Evolutionary conservation across 352 stramenopile species (phyloP).

Genomic region (Phytophthora hybrid): DNA sequence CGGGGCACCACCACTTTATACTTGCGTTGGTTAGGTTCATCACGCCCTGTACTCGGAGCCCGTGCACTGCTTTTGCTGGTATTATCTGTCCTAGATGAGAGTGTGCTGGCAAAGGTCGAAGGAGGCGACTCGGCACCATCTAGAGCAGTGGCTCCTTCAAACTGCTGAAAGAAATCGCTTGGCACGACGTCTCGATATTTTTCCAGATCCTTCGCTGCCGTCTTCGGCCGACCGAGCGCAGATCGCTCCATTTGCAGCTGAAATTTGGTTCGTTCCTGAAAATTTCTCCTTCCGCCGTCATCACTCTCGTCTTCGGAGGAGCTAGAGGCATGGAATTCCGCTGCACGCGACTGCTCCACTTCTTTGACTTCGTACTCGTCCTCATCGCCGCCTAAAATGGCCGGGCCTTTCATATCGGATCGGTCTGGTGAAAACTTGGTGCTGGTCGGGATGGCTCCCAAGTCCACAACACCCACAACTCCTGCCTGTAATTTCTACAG

Average conservation of each 20-base stretch:
- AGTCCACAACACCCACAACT: constrained; percentile 5
- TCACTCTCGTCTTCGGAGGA: constrained; percentile 55
- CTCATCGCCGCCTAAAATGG: constrained; percentile 26
- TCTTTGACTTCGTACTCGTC: constrained; percentile 74
- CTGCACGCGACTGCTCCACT: constrained; percentile 54
- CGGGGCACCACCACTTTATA: constrained; percentile 55
- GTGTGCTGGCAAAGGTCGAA: not conserved
- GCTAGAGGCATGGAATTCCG: constrained; percentile 67
- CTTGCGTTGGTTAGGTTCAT: constrained; percentile 9
- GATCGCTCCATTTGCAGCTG: constrained; percentile 23
- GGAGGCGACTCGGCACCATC: not conserved
- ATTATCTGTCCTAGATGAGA: constrained; percentile 4
- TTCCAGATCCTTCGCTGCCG: constrained; percentile 59
- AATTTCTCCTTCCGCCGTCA: constrained; percentile 11
- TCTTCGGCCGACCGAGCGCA: constrained; percentile 52
- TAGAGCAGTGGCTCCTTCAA: constrained; percentile 17
- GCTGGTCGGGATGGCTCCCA: not conserved
- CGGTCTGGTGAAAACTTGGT: constrained; percentile 6
- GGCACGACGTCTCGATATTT: constrained; percentile 64
- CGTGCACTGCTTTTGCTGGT: constrained; percentile 11
- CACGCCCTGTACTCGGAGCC: not conserved
- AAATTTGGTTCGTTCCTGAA: constrained; percentile 14
- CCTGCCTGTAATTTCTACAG: constrained; percentile 27
- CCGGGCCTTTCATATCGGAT: constrained; percentile 9
- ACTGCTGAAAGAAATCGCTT: constrained; percentile 63